Percentiles rank a stretch among this genome's conserved stretches.
These are phyloP conservation scores for Phytopythium delawarense DNA, from an alignment of 352 stramenopile genomes.

Conservation along the genomic window DNA sequence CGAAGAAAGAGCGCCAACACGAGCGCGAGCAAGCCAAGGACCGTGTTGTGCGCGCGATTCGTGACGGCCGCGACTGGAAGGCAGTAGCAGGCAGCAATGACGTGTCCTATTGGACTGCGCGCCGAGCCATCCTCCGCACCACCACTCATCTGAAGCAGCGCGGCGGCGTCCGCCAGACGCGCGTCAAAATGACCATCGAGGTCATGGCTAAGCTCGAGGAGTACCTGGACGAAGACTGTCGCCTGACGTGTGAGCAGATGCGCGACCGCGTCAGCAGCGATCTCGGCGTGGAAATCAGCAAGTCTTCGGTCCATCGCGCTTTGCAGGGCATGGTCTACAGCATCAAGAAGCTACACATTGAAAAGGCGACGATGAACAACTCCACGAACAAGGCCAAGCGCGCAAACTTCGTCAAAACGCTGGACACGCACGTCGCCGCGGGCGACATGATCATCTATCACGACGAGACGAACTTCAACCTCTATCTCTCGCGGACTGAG, in stretches of 20 bases:
- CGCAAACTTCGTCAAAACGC: conserved; percentile 10
- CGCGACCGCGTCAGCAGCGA: conserved; percentile 8
- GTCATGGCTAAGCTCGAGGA: conserved; percentile 14
- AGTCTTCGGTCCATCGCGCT: conserved; percentile 7
- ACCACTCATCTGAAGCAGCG: conserved; percentile 4
- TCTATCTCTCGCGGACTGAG: conserved; percentile 17
- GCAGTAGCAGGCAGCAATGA: no score
- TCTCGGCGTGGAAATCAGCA: conserved; percentile 7
- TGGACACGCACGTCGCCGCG: conserved; percentile 9
- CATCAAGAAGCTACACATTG: conserved; percentile 14
- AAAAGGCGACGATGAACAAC: conserved; percentile 20
- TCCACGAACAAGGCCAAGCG: conserved; percentile 14
- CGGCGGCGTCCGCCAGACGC: neutral
- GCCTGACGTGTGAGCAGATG: conserved; percentile 1
- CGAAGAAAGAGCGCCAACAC: no score
- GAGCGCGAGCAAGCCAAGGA: no score
- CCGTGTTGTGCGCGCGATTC: no score
- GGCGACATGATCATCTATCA: conserved; percentile 23
- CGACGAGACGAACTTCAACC: conserved; percentile 20
- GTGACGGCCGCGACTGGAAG: no score
- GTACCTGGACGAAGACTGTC: conserved; percentile 16
- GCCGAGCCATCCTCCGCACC: no score
- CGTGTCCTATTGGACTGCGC: no score
- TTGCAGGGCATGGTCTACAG: conserved; percentile 20
- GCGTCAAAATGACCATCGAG: conserved; percentile 16